A percentile compares a stretch with the other conserved stretches of the same genome.
phyloP scores from a whole-genome alignment of 768 basidiomycete species.

The Astraeus odoratus region DNA sequence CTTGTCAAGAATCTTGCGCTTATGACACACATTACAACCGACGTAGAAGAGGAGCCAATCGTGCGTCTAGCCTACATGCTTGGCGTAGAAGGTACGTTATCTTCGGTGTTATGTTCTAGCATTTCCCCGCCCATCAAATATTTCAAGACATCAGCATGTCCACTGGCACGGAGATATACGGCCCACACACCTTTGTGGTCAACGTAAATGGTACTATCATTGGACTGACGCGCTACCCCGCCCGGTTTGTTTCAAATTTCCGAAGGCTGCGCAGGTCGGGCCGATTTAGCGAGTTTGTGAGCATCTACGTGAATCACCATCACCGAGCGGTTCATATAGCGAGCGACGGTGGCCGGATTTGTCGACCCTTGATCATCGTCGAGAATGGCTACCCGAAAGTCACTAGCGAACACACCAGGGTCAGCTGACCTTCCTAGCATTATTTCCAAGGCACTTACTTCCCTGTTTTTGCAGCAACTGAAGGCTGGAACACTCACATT shows the following conservation, averaged over 20 bases:
- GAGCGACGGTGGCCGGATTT: constrained; percentile 95
- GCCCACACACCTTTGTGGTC: constrained; percentile 87
- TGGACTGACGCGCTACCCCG: constrained; percentile 82
- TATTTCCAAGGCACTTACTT: constrained; percentile 6
- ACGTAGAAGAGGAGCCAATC: constrained; percentile 94
- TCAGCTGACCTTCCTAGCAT: constrained; percentile 30
- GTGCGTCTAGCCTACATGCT: constrained; percentile 85
- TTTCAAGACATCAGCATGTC: constrained; percentile 76
- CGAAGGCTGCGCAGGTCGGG: constrained; percentile 89
- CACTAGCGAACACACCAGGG: constrained; percentile 70
- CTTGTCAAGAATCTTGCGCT: constrained; percentile 97
- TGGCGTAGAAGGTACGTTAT: constrained; percentile 82
- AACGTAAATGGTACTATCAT: constrained; percentile 96
- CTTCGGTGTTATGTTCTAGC: constrained; percentile 6
- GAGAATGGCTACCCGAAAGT: constrained; percentile 76
- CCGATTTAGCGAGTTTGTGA: constrained; percentile 91
- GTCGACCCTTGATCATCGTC: constrained; percentile 95
- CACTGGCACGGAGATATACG: constrained; percentile 94
- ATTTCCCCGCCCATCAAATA: constrained; percentile 8
- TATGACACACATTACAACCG: constrained; percentile 99
- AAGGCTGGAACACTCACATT: constrained; percentile 76
- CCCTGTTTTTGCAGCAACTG: constrained; percentile 47
- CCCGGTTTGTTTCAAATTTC: constrained; percentile 84
- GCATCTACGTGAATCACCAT: constrained; percentile 93
- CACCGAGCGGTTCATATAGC: constrained; percentile 94